Evolutionary conservation across 352 stramenopile species (phyloP).

Genomic region (Nothophytophthora sp.): DNA sequence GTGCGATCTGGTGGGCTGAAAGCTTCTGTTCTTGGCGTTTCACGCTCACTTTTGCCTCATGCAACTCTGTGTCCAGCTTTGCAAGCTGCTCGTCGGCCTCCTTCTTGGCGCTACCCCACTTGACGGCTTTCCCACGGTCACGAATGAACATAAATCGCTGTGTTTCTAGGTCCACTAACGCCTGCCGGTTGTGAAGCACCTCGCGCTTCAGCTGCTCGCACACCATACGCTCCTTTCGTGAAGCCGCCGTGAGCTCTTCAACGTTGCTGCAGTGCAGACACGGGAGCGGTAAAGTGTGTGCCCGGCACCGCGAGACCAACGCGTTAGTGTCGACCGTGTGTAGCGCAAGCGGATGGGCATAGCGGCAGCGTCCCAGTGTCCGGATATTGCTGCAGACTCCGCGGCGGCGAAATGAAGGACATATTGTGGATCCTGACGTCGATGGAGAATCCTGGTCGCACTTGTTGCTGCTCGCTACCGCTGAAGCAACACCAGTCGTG

Average conservation of each 20-base stretch:
- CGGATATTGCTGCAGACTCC: conserved; percentile 68
- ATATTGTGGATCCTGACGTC: conserved; percentile 19
- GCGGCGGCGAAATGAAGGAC: conserved; percentile 43
- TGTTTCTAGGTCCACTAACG: conserved; percentile 47
- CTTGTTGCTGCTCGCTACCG: conserved; percentile 1
- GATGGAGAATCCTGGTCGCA: neutral
- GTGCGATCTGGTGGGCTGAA: conserved; percentile 6
- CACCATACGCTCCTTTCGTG: conserved; percentile 12
- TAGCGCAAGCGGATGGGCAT: conserved; percentile 48
- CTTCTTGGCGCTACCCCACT: conserved; percentile 63
- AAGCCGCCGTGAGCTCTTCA: conserved; percentile 19
- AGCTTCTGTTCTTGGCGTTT: conserved; percentile 13
- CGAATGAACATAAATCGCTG: conserved; percentile 47
- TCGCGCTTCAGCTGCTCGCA: conserved; percentile 36
- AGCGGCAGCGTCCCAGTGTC: conserved; percentile 60
- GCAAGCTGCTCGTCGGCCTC: conserved; percentile 42
- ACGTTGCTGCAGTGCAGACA: conserved; percentile 63
- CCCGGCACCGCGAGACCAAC: conserved; percentile 39
- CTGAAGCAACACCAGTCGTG: too few relatives aligned
- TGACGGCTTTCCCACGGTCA: conserved; percentile 38
- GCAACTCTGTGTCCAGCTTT: conserved; percentile 28
- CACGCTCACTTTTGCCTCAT: conserved; percentile 5
- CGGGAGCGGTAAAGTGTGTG: conserved; percentile 57
- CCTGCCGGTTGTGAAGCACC: conserved; percentile 30
- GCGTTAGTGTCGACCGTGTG: conserved; percentile 54